A percentile compares a stretch with the other conserved stretches of the same genome.
These are phyloP conservation scores for Epichloe sibirici DNA, from an alignment of 2,329 filamentous ascomycete genomes.

Conservation along the genomic window DNA sequence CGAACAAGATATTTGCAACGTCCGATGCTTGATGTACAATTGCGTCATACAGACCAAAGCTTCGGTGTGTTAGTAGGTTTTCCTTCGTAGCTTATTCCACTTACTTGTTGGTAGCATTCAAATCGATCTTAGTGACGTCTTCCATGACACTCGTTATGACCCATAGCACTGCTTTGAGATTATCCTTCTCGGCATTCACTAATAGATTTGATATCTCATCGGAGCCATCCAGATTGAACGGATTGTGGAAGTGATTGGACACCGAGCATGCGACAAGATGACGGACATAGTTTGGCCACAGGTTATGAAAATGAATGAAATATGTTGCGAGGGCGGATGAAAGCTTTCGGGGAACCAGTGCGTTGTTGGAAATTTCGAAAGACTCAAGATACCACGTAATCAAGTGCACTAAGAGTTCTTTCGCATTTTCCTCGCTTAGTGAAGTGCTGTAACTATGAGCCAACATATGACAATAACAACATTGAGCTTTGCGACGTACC, in stretches of 20 bases:
- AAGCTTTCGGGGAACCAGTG: conserved; percentile 59
- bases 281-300: conserved; percentile 54
- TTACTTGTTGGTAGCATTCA: conserved; percentile 45
- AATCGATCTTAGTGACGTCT: conserved; percentile 45
- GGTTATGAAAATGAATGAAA: conserved; percentile 56
- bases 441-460: conserved; percentile 25
- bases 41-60: conserved; percentile 25
- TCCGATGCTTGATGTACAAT: conserved; percentile 30
- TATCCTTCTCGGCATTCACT: conserved; percentile 31
- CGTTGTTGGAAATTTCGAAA: conserved; percentile 36
- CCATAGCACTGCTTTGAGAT: conserved; percentile 49
- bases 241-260: conserved; percentile 13
- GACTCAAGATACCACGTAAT: conserved; percentile 50
- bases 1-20: conserved; percentile 26
- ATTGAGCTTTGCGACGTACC: conserved; percentile 32
- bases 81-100: conserved; percentile 6
- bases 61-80: conserved; percentile 11
- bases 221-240: conserved; percentile 14
- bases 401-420: conserved; percentile 46
- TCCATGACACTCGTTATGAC: conserved; percentile 35
- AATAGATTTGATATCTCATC: conserved; percentile 32
- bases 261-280: conserved; percentile 47
- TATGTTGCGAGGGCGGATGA: conserved; percentile 67
- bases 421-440: conserved; percentile 44
- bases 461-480: conserved; percentile 3